phyloP scores from a whole-genome alignment of 2,329 filamentous ascomycete genomes.

The Eutypa lata region DNA sequence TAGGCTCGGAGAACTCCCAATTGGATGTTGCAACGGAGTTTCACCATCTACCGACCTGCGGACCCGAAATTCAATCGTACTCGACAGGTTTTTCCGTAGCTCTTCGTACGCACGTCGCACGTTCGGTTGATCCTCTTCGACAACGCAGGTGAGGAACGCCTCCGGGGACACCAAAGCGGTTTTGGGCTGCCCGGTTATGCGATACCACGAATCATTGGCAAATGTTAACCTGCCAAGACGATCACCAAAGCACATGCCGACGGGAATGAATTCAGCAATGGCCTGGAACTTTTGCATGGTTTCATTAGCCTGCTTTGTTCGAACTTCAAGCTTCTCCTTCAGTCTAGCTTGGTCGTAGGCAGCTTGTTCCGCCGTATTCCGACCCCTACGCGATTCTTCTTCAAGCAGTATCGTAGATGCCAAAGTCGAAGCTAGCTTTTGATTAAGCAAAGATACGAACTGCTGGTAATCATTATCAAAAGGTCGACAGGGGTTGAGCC shows the following conservation, averaged over 20 bases:
- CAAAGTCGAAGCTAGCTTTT: slow-evolving; percentile 63
- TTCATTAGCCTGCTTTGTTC: slow-evolving; percentile 47
- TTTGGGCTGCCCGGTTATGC: slow-evolving; percentile 44
- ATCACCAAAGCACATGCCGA: slow-evolving; percentile 71
- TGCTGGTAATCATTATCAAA: slow-evolving; percentile 72
- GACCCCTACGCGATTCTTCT: slow-evolving; percentile 62
- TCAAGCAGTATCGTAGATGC: slow-evolving; percentile 69
- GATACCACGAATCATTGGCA: slow-evolving; percentile 66
- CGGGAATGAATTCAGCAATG: slow-evolving; percentile 70
- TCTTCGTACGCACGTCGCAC: slow-evolving; percentile 41
- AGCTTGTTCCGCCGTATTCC: slow-evolving; percentile 59
- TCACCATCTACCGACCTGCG: slow-evolving; percentile 23
- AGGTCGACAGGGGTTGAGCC: slow-evolving; percentile 66
- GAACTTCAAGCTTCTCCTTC: slow-evolving; percentile 60
- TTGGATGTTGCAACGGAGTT: slow-evolving; percentile 22
- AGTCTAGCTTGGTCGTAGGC: slow-evolving; percentile 65
- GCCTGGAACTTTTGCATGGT: slow-evolving; percentile 64
- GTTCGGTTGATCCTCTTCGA: slow-evolving; percentile 43
- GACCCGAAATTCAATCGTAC: slow-evolving; percentile 47
- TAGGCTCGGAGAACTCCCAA: slow-evolving; percentile 33
- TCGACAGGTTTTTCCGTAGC: slow-evolving; percentile 33
- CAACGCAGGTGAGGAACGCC: slow-evolving; percentile 41
- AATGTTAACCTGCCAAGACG: slow-evolving; percentile 63
- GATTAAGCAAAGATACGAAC: slow-evolving; percentile 55
- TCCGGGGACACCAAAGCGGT: slow-evolving; percentile 27